Conservation (phyloP, 495 filamentous ascomycete species). For the Podospora australis region DNA sequence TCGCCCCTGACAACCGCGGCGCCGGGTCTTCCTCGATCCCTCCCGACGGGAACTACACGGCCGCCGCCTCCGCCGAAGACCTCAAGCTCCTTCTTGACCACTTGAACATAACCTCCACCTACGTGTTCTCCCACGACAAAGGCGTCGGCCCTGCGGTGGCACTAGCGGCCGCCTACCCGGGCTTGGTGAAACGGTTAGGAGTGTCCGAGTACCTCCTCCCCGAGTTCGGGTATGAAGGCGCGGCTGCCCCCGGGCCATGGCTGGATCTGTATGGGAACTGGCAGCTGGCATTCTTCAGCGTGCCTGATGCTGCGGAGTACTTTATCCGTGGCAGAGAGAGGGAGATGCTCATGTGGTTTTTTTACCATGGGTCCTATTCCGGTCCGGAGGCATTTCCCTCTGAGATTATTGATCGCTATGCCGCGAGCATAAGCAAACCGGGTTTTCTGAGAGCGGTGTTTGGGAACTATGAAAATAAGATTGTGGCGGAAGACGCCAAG, state of each 20-base stretch:
- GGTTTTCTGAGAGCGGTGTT: conserved; percentile 25
- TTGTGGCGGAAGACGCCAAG: conserved; percentile 10
- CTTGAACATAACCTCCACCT: conserved; percentile 32
- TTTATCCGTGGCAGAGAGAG: conserved; percentile 34
- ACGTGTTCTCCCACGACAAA: conserved; percentile 38
- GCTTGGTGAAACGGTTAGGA: conserved; percentile 21
- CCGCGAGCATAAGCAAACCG: conserved; percentile 19
- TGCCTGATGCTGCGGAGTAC: conserved; percentile 38
- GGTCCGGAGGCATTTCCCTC: conserved; percentile 14
- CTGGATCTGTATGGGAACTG: conserved; percentile 35
- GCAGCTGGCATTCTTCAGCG: conserved; percentile 39
- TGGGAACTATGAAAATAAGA: conserved; percentile 12
- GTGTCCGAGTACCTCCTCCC: conserved; percentile 34
- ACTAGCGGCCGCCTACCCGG: conserved; percentile 26
- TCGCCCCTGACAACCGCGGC: conserved; percentile 36
- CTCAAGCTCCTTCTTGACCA: conserved; percentile 35
- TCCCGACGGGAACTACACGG: conserved; percentile 29
- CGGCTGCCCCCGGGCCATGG: conserved; percentile 16
- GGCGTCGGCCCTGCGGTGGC: conserved; percentile 31
- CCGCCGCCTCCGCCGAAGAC: conserved; percentile 23
- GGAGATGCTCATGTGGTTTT: conserved; percentile 39
- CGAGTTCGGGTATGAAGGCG: conserved; percentile 31
- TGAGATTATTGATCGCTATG: conserved; percentile 17
- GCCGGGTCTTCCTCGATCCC: conserved; percentile 32
- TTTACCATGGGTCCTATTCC: conserved; percentile 33